A percentile compares a stretch with the other conserved stretches of the same genome.
Conservation (phyloP, 1,139 yeast species). For the Scheffersomyces quercinus region DNA sequence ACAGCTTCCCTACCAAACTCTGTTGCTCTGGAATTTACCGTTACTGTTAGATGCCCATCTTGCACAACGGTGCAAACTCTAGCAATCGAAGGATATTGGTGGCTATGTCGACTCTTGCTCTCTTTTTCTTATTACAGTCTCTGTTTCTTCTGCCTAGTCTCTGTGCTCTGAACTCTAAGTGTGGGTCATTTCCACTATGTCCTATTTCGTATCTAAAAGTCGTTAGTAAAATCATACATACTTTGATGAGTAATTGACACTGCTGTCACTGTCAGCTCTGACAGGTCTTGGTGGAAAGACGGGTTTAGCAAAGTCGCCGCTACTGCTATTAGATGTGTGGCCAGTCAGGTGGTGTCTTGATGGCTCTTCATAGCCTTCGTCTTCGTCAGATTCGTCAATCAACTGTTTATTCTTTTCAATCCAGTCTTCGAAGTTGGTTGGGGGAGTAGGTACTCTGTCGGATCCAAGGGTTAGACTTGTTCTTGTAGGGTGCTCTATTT, state of each 20-base stretch:
- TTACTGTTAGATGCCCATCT: too few relatives aligned
- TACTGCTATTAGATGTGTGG: slow-evolving; percentile 5
- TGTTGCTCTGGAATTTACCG: too few relatives aligned
- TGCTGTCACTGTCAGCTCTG: slow-evolving; percentile 42
- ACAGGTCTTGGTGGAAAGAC: slow-evolving; percentile 29
- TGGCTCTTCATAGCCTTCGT: slow-evolving; percentile 21
- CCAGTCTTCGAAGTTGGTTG: slow-evolving; percentile 49
- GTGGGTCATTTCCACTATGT: too few relatives aligned
- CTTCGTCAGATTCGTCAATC: slow-evolving; percentile 44
- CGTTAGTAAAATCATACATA: slow-evolving; percentile 21
- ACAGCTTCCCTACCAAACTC: too few relatives aligned
- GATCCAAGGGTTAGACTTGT: not conserved
- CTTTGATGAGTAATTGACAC: slow-evolving; percentile 36
- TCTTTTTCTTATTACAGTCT: too few relatives aligned
- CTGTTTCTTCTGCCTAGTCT: too few relatives aligned
- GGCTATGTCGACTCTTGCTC: too few relatives aligned
- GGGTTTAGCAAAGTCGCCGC: slow-evolving; percentile 15
- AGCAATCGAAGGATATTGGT: too few relatives aligned
- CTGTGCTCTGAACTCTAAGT: too few relatives aligned
- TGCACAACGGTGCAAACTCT: too few relatives aligned
- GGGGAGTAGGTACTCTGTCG: slow-evolving; percentile 21
- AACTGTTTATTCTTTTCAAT: slow-evolving; percentile 48
- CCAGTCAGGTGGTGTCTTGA: not conserved
- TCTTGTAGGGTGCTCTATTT: slow-evolving; percentile 15
- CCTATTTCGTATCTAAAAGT: too few relatives aligned